A percentile compares a stretch with the other conserved stretches of the same genome.
These are phyloP conservation scores for Naganishia kalamii DNA, from an alignment of 768 basidiomycete genomes.

Conservation along the genomic window DNA sequence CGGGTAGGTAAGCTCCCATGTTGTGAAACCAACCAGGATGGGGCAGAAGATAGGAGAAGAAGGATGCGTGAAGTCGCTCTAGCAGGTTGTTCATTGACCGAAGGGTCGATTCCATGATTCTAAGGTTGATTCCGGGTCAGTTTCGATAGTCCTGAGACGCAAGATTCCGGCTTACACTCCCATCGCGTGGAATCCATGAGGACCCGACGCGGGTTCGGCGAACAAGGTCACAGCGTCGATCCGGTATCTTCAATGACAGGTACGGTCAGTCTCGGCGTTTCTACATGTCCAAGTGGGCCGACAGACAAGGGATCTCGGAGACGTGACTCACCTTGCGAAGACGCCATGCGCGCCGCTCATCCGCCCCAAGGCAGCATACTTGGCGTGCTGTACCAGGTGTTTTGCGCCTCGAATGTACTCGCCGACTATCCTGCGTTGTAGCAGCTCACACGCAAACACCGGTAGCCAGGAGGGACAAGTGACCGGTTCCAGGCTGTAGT, in stretches of 20 bases:
- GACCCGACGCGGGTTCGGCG: constrained; percentile 76
- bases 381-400: constrained; percentile 65
- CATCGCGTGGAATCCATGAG: constrained; percentile 89
- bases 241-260: constrained; percentile 59
- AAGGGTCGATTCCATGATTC: constrained; percentile 77
- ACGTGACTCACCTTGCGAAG: constrained; percentile 63
- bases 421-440: constrained; percentile 1
- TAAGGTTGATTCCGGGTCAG: constrained; percentile 38
- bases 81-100: constrained; percentile 88
- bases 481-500: neutral
- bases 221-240: constrained; percentile 92
- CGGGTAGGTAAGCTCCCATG: constrained; percentile 84
- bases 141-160: neutral
- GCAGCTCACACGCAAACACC: neutral
- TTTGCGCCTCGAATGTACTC: constrained; percentile 51
- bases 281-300: neutral
- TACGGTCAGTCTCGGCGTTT: neutral
- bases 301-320: constrained; percentile 28
- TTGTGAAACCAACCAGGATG: constrained; percentile 66
- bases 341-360: constrained; percentile 85
- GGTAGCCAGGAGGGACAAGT: constrained; percentile 10
- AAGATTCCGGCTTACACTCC: constrained; percentile 59
- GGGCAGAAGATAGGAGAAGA: constrained; percentile 87
- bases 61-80: constrained; percentile 92
- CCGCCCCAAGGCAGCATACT: constrained; percentile 68